phyloP scores from a whole-genome alignment of 192 early-diverging fungal species.

The Podila minutissima region DNA sequence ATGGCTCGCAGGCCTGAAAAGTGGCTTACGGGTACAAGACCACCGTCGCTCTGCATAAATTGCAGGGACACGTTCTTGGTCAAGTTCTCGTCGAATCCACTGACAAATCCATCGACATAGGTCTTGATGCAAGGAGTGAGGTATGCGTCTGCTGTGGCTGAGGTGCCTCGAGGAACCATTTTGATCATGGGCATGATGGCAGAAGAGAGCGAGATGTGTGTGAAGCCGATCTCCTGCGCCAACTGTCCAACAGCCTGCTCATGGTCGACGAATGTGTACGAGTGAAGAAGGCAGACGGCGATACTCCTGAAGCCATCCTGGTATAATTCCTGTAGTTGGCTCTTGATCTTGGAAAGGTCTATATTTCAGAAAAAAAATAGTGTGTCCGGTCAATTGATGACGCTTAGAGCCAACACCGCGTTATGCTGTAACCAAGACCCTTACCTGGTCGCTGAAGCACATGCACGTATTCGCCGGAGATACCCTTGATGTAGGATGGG shows the following conservation, averaged over 20 bases:
- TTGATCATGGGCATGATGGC: slow-evolving; percentile 93
- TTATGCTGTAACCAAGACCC: background rate
- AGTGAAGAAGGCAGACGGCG: slow-evolving; percentile 94
- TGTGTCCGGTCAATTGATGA: no score
- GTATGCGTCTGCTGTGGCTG: slow-evolving; percentile 92
- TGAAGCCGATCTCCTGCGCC: slow-evolving; percentile 80
- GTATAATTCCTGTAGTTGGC: slow-evolving; percentile 68
- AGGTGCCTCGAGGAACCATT: slow-evolving; percentile 92
- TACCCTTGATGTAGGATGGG: slow-evolving; percentile 65
- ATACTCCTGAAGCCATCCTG: slow-evolving; percentile 84
- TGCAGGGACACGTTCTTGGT: slow-evolving; percentile 66
- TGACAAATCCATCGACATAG: slow-evolving; percentile 87
- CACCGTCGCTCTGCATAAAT: slow-evolving; percentile 99
- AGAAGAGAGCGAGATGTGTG: slow-evolving; percentile 86
- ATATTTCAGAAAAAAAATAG: background rate
- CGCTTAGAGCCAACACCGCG: no score
- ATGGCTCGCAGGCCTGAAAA: slow-evolving; percentile 93
- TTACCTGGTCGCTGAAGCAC: slow-evolving; percentile 74
- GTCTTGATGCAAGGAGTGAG: slow-evolving; percentile 90
- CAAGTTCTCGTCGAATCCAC: slow-evolving; percentile 85
- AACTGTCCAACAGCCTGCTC: slow-evolving; percentile 76
- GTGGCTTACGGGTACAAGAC: slow-evolving; percentile 83
- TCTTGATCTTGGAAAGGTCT: slow-evolving; percentile 67
- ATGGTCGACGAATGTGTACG: slow-evolving; percentile 90
- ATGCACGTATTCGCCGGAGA: slow-evolving; percentile 88